A percentile compares a stretch with the other conserved stretches of the same genome.
phyloP scores from a whole-genome alignment of 2,329 filamentous ascomycete species.

The Boeremia lycopersici region DNA sequence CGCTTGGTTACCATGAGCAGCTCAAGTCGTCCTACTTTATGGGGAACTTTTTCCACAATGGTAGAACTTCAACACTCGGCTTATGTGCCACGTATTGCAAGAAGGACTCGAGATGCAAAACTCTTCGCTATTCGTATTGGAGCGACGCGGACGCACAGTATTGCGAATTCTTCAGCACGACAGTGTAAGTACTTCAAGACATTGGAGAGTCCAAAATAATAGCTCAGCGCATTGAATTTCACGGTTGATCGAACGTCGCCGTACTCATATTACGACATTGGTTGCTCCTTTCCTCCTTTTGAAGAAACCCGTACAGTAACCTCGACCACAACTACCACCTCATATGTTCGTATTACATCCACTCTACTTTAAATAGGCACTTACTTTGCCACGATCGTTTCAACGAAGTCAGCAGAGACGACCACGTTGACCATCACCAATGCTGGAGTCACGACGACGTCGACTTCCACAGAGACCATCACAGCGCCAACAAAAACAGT shows the following conservation, averaged over 20 bases:
- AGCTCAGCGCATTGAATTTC: background rate
- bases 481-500: background rate
- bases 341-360: background rate
- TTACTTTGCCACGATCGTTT: background rate
- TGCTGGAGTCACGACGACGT: background rate
- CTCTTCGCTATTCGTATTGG: constrained; percentile 29
- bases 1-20: constrained; percentile 18
- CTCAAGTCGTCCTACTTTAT: constrained; percentile 23
- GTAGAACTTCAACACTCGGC: constrained; percentile 17
- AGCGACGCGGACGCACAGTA: constrained; percentile 26
- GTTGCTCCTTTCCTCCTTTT: constrained; percentile 1
- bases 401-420: background rate
- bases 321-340: background rate
- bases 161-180: constrained; percentile 30
- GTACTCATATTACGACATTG: constrained; percentile 6
- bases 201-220: background rate
- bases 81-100: constrained; percentile 31
- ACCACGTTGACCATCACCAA: background rate
- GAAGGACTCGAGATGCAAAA: constrained; percentile 20
- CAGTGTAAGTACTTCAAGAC: constrained; percentile 19
- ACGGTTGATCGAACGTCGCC: background rate
- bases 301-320: background rate
- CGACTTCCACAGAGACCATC: background rate
- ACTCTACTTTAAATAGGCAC: background rate
- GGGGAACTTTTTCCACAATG: constrained; percentile 34